These are phyloP conservation scores for Solanum chacoense DNA, from an alignment of 305 asterid genomes.

Conservation along the genomic window DNA sequence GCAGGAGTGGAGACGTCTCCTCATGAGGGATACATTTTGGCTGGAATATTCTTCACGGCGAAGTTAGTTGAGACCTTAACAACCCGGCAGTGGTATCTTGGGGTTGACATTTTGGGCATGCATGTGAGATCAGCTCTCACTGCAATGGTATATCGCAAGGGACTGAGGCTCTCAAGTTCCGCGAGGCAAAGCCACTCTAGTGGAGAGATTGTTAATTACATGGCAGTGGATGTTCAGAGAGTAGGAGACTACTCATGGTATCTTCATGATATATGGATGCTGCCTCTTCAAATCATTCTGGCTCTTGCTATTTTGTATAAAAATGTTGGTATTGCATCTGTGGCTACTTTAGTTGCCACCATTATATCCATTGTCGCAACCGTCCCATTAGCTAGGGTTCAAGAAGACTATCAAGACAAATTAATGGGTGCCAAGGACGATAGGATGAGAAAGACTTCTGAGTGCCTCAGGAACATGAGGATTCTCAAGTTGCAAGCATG, in stretches of 20 bases:
- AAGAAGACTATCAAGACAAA: slow-evolving; percentile 87
- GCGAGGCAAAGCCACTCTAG: slow-evolving; percentile 85
- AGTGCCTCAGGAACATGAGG: slow-evolving; percentile 93
- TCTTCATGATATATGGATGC: slow-evolving; percentile 97
- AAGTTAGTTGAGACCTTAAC: slow-evolving; percentile 80
- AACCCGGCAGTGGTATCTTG: slow-evolving; percentile 95
- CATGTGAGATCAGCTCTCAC: slow-evolving; percentile 97
- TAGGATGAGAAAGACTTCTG: slow-evolving; percentile 95
- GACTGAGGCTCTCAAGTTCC: slow-evolving; percentile 81
- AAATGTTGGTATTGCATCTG: slow-evolving; percentile 88
- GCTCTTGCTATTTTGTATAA: slow-evolving; percentile 93
- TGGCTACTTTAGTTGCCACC: slow-evolving; percentile 88
- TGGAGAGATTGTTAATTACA: slow-evolving; percentile 92
- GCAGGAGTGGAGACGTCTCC: slow-evolving; percentile 64
- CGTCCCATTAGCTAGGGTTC: slow-evolving; percentile 80
- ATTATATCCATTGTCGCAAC: slow-evolving; percentile 80
- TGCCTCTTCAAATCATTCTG: slow-evolving; percentile 87
- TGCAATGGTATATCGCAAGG: slow-evolving; percentile 94
- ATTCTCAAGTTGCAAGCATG: slow-evolving; percentile 92
- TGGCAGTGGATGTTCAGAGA: slow-evolving; percentile 99
- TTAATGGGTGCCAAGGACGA: slow-evolving; percentile 95
- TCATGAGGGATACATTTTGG: slow-evolving; percentile 89
- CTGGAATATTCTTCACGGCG: slow-evolving; percentile 74
- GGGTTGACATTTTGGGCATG: slow-evolving; percentile 96
- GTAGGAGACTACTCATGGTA: slow-evolving; percentile 99